Evolutionary conservation across 2,329 filamentous ascomycete genomes (phyloP), one percentile per base, ranked within the genome.

Genomic region (Ophiostoma perfectum): DNA sequence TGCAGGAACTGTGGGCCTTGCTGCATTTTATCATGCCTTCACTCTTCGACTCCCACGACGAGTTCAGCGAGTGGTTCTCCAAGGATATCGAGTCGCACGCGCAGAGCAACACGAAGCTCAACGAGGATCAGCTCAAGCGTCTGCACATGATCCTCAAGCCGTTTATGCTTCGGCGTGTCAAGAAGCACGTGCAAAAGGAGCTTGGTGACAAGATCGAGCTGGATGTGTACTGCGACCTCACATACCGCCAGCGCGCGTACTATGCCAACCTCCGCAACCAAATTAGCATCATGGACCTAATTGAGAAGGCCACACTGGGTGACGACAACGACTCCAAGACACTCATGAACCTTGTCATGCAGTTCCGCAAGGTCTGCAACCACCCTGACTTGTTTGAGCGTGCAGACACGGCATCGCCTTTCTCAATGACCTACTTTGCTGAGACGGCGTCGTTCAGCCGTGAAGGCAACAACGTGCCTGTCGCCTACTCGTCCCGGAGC

Each of bases 1-100:
- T 99, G 95, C 95, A 98, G 79, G 94, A 99, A 79, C 80, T 99
- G 70, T 99, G 95, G 95, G 95, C 95, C 42, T 80, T 99, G 73
- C 84, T 99, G 27, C 95, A 99, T 84, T 99, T 99, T 81, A 98
- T 98, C 81, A 98, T 99, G 95, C 95, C 95, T n/a, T 97, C 92
- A 60, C 84, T 99, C 66, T 99, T 99, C 79, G 95, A 95, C 78
- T 94, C 90, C 0, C 92, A 95, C 78, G 92, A 96, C 75, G 92
- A 95, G 75, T 96, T 96, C 76, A 94, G 90, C 80, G 92, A 95
- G 74, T 96, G 92, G 92, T 96, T 96, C 78, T 94, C 91, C 67
- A 95, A 95, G 80, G 92, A 95, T 73, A 99, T 99, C 71, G 95
- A 99, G 79, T 98, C 93, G 52, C 95, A 99, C 77, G 95, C 95